Percentiles rank a stretch among this genome's conserved stretches.
These are phyloP conservation scores for Mortierella claussenii DNA, from an alignment of 192 early-diverging fungal species.

Conservation along the genomic window DNA sequence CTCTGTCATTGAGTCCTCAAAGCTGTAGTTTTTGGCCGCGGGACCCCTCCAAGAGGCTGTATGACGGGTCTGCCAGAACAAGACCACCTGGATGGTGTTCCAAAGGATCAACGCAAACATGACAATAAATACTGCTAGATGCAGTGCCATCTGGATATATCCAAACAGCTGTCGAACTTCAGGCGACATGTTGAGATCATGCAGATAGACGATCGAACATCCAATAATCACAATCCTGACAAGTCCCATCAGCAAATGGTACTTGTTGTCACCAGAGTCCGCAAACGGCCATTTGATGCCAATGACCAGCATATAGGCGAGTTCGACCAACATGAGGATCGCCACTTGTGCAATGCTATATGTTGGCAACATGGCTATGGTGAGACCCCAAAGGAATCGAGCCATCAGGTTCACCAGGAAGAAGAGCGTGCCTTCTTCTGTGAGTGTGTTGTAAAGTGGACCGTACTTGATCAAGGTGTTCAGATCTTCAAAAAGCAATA, in stretches of 20 bases:
- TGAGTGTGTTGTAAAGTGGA: conserved; percentile 59
- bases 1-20: conserved; percentile 7
- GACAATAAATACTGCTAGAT: conserved; percentile 53
- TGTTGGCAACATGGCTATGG: conserved; percentile 53
- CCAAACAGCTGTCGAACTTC: conserved; percentile 52
- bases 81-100: conserved; percentile 43
- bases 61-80: conserved; percentile 45
- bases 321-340: conserved; percentile 51
- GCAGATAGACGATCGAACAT: conserved; percentile 53
- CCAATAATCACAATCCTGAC: conserved; percentile 46
- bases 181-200: conserved; percentile 12
- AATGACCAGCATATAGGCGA: conserved; percentile 51
- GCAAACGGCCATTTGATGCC: conserved; percentile 56
- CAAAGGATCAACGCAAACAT: conserved; percentile 47
- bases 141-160: conserved; percentile 56
- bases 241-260: conserved; percentile 43
- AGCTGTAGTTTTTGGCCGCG: conserved; percentile 20
- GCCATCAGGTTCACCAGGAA: conserved; percentile 46
- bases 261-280: conserved; percentile 51
- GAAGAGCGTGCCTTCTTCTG: conserved; percentile 52
- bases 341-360: conserved; percentile 59
- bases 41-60: conserved; percentile 19
- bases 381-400: conserved; percentile 50
- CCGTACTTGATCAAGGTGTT: conserved; percentile 56
- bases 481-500: conserved; percentile 51